Base-by-base conservation (phyloP, 768 basidiomycete genomes). In the Lyophyllum semitale region DNA sequence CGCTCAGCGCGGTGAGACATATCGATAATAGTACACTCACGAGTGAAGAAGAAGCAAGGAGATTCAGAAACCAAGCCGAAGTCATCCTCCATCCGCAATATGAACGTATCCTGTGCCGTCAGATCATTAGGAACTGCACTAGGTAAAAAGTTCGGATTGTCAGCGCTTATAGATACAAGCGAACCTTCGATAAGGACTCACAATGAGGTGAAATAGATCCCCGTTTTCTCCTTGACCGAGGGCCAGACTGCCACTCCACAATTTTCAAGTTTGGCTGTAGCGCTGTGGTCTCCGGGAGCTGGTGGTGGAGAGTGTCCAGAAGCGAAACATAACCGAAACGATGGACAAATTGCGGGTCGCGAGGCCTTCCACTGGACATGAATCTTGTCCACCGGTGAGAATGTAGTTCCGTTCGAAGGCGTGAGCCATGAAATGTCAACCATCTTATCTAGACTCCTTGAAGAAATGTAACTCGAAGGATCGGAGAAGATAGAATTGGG, bases 171-270 rank as follows among this genome's bases (percentile, higher is more conserved):
- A 7, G 33, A 49, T 26, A 15, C 20, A 30, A 12, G 12, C 37
- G 27, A 22, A 26, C 4, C 2, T 12, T 13, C 6, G 3, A n/a
- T 29, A n/a, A 26, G 6, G 2, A 63, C 67, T 58, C 35, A 71
- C 71, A 72, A 44, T 2, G 65, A 61, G 12, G 63, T 57, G 43
- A 57, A 54, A 51, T 63, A 64, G n/a, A 47, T 56, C 20, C 61
- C 64, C n/a, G 51, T 58, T 48, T 57, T 58, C 37, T 59, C 48
- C 32, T 61, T 55, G 22, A 68, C 56, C 9, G 30, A 27, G 11
- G 68, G 66, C 63, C 62, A 63, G 18, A 66, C 59, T 8, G 58
- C 30, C 12, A 43, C 18, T 20, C 69, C 68, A 50, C 71, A 71
- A 2, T 37, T 51, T 17, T 38, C 29, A 6, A 42, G 26, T 27